A percentile compares a stretch with the other conserved stretches of the same genome.
These are phyloP conservation scores for Coemansia sp. DNA, from an alignment of 192 early-diverging fungal genomes.

Conservation along the genomic window DNA sequence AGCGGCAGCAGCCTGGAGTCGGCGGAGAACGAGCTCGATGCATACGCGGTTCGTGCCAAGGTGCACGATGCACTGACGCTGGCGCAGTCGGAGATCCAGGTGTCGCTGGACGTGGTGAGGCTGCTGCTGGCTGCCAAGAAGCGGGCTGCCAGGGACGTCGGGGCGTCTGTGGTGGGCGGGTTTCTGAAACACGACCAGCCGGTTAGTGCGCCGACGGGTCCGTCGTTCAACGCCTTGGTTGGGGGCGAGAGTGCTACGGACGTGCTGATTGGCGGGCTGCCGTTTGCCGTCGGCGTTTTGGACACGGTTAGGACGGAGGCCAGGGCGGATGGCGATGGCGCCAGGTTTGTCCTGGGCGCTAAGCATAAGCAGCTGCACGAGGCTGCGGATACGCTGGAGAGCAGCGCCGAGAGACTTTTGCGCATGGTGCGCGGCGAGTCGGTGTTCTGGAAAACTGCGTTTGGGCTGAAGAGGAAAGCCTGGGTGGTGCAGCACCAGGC, in stretches of 20 bases:
- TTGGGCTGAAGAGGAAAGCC: conserved; percentile 30
- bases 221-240: conserved; percentile 20
- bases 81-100: conserved; percentile 49
- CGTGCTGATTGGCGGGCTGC: conserved; percentile 36
- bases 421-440: conserved; percentile 16
- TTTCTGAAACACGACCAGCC: conserved; percentile 22
- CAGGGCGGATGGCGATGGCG: conserved; percentile 1
- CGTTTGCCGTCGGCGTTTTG: conserved; percentile 34
- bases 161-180: not conserved
- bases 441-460: conserved; percentile 42
- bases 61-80: conserved; percentile 37
- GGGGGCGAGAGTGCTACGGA: conserved; percentile 17
- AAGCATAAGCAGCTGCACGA: conserved; percentile 42
- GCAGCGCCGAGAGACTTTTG: conserved; percentile 18
- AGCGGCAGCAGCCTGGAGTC: too few relatives aligned
- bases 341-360: conserved; percentile 44
- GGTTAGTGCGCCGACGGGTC: not conserved
- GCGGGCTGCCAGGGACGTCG: conserved; percentile 14
- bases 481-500: conserved; percentile 43
- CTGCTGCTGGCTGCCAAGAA: conserved; percentile 42
- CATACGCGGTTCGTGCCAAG: conserved; percentile 29
- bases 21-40: conserved; percentile 22
- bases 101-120: conserved; percentile 45
- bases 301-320: conserved; percentile 26
- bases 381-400: conserved; percentile 33